phyloP scores from a whole-genome alignment of 1,284 basidiomycete species.

The Mrakiaceae sp. region DNA sequence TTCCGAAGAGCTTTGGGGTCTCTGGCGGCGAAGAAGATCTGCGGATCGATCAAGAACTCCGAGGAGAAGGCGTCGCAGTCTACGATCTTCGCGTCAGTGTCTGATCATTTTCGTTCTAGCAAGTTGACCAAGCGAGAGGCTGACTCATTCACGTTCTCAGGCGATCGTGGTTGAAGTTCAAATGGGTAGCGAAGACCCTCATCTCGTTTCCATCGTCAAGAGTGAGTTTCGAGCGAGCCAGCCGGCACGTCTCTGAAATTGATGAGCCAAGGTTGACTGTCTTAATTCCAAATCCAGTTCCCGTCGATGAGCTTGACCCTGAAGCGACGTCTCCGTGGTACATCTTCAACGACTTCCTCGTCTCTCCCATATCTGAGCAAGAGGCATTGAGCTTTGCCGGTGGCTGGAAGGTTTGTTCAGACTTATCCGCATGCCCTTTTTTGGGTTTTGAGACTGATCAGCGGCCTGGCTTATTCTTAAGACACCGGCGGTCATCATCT shows the following conservation, averaged over 20 bases:
- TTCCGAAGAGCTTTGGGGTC: constrained; percentile 28
- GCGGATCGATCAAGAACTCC: constrained; percentile 35
- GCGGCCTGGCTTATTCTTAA: constrained; percentile 27
- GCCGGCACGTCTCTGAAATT: no score
- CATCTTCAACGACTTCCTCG: constrained; percentile 94
- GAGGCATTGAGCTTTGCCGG: constrained; percentile 80
- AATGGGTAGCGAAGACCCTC: constrained; percentile 55
- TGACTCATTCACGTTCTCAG: constrained; percentile 10
- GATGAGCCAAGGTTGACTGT: no score
- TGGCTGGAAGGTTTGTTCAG: constrained; percentile 67
- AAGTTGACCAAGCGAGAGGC: background rate
- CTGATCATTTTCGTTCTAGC: background rate
- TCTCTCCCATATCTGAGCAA: constrained; percentile 66
- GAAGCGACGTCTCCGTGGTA: constrained; percentile 58
- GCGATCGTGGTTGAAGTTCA: constrained; percentile 69
- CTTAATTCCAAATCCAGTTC: constrained; percentile 40
- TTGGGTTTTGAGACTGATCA: background rate
- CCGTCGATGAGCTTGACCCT: constrained; percentile 40
- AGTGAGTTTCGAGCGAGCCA: constrained; percentile 36
- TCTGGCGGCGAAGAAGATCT: constrained; percentile 27
- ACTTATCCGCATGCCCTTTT: background rate
- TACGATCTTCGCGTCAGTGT: constrained; percentile 61
- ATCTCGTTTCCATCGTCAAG: constrained; percentile 81
- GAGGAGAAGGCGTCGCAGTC: constrained; percentile 43
- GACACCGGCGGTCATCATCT: constrained; percentile 79